Evolutionary conservation across 163 green algal species (phyloP), one percentile per base, ranked within the genome.

Genomic region (Scenedesmus sp.): DNA sequence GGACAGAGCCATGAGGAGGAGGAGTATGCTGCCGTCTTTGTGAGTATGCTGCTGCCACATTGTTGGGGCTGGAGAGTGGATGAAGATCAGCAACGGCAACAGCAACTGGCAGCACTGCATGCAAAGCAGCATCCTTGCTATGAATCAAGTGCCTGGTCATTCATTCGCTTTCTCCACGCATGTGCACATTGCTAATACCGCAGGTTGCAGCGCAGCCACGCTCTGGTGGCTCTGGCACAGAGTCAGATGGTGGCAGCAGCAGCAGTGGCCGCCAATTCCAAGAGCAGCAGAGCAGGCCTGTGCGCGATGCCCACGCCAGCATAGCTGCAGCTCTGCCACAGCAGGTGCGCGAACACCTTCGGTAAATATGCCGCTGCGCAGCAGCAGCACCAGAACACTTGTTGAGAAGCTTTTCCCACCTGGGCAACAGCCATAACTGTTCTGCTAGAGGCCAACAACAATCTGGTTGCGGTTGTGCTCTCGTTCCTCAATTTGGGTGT

Each of bases 1-100:
- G 26, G 16, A 6, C 77, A 60, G 12, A 26, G 77, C 66, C 70
- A 66, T 26, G 52, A 70, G 23, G 86, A 84, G 20, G 66, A 67
- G 54, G 67, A 83, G 3, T 84, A 90, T 84, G 67, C 67, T 46
- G 67, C 60, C 57, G 67, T 73, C 16, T 84, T 83, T 84, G 86
- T 90, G 20, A 84, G 67, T 70, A 5, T 5, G 46, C 13, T 4
- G 23, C 4, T 15, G 2, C 23, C 6, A 18, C 70, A 46, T 1
- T 8, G 23, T 23, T 4, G n/a, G 66, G 3, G 66, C 16, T 79
- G 3, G 23, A 52, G 23, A 79, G 0, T 6, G 15, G 70, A 23
- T 84, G 70, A 7, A 13, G 46, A 57, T 46, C 77, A 84, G 46
- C 46, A 84, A 13, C 77, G 8, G 46, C 77, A 4, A 60, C 77